Evolutionary conservation across 1,284 basidiomycete species (phyloP).

Genomic region (Austropuccinia psidii): DNA sequence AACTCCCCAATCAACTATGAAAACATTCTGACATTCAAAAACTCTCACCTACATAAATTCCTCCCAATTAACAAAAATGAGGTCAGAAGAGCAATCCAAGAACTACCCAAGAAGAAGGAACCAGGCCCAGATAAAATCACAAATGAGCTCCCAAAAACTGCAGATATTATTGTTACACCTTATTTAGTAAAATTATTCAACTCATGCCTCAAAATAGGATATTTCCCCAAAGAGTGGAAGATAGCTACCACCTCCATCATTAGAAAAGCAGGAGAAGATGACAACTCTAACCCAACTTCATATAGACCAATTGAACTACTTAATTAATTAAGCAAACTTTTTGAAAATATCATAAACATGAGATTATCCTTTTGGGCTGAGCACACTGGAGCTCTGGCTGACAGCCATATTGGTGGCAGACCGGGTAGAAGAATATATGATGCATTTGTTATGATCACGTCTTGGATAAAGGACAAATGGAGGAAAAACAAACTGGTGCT

Average conservation of each 20-base stretch:
- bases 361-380: neutral
- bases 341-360: constrained; percentile 16
- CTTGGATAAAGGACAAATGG: constrained; percentile 7
- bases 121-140: neutral
- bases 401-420: neutral
- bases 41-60: no score
- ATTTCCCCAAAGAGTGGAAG: constrained; percentile 1
- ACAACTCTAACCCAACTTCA: neutral
- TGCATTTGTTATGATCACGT: neutral
- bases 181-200: neutral
- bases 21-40: neutral
- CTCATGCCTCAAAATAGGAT: neutral
- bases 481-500: neutral
- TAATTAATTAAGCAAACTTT: neutral
- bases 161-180: neutral
- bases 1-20: neutral
- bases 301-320: constrained; percentile 2
- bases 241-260: constrained; percentile 10
- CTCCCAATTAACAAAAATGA: neutral
- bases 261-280: neutral
- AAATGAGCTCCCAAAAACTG: neutral
- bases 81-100: neutral
- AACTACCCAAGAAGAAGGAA: neutral
- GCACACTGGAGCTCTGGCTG: neutral
- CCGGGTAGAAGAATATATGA: neutral